Evolutionary conservation across 371 early-diverging fungal genomes (phyloP), one percentile per base, ranked within the genome.

Genomic region (Conidiobolus incongruus): DNA sequence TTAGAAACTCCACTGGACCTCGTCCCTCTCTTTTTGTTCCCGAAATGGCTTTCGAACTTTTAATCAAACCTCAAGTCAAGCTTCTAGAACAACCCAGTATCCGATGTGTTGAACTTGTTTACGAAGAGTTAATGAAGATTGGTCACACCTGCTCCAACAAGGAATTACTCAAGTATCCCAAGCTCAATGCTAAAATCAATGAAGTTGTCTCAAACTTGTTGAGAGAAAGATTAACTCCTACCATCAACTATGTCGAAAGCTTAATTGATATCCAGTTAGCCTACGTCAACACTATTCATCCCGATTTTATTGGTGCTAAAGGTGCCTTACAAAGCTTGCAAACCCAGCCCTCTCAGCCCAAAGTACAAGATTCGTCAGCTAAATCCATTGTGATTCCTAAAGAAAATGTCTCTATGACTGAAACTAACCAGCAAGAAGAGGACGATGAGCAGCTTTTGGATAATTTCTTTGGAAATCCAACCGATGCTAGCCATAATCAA

Each of bases 211-310:
- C 78, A n/a, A 72, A 75, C 32, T 52, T 89, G 21, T 55, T 92
- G 35, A 78, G 77, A 32, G 84, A 85, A 57, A 66, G 81, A 35
- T 50, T 79, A 2, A 62, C 61, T 3, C 75, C 82, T 31, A 75
- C 90, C 0, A 59, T 73, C 0, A 52, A 54, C 4, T 82, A 77
- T 50, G 79, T 92, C 1, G 72, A 77, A 48, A 75, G 77, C 46
- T 56, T 90, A 61, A 75, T 92, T 40, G 62, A 72, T 38, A 80
- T 87, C 48, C 78, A 92, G 58, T 68, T 77, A 38, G 72, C 84
- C 1, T 92, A 89, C 54, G 86, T 92, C 54, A 87, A 85, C 51
- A 87, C 88, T 41, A 84, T 80, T 53, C 88, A 90, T 55, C 88
- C 88, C 4, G 88, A 89, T 52, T 89, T 89, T 54, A 75, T 78